A percentile compares a stretch with the other conserved stretches of the same genome.
Evolutionary conservation across 345 rosid species (phyloP).

Genomic region (Streptanthus diversifolius): DNA sequence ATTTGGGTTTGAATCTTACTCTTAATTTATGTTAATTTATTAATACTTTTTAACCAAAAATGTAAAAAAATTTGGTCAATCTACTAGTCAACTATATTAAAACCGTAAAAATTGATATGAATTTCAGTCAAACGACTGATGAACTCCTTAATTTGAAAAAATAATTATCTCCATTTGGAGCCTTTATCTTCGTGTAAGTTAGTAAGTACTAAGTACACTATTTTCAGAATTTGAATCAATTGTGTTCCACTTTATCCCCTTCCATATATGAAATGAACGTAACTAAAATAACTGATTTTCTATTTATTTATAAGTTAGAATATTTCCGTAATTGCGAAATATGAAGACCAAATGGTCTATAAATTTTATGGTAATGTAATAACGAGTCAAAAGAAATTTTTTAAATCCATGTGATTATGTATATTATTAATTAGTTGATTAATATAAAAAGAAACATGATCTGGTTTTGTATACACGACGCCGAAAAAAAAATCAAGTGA

Average conservation of each 20-base stretch:
- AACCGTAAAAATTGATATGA: background rate
- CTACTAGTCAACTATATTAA: background rate
- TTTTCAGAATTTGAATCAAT: background rate
- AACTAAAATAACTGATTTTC: background rate
- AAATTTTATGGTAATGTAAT: background rate
- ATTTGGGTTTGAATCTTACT: background rate
- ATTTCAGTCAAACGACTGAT: background rate
- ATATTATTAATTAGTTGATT: background rate
- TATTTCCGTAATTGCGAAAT: background rate
- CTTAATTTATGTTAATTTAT: background rate
- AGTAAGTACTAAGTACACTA: background rate
- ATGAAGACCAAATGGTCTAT: background rate
- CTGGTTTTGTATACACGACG: background rate
- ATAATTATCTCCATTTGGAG: background rate
- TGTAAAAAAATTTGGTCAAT: background rate
- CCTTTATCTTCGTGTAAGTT: background rate
- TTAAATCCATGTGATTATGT: background rate
- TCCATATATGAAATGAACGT: background rate
- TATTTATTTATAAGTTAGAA: background rate
- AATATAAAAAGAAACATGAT: background rate
- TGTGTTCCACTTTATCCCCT: background rate
- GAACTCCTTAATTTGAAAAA: background rate
- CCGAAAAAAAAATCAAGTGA: background rate
- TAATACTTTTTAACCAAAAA: background rate
- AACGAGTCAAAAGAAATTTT: background rate